Evolutionary conservation across 768 basidiomycete genomes (phyloP).

Genomic region (Lyophyllum decastes): DNA sequence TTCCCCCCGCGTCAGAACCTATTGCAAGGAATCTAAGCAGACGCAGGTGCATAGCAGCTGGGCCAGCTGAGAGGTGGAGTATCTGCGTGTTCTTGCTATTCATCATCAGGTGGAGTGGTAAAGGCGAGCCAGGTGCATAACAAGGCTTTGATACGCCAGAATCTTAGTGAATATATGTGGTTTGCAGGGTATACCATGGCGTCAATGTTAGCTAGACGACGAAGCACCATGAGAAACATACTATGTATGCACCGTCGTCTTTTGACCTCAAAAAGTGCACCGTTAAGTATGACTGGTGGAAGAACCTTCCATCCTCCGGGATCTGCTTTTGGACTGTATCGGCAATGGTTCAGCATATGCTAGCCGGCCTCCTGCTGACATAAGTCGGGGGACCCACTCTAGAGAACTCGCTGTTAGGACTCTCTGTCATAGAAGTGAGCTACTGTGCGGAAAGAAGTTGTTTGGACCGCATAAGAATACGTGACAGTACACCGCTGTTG

Average conservation of each 20-base stretch:
- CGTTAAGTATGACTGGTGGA: conserved; percentile 26
- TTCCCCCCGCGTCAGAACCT: conserved; percentile 46
- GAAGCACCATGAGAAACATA: neutral
- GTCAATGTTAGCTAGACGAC: neutral
- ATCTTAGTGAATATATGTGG: neutral
- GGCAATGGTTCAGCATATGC: conserved; percentile 33
- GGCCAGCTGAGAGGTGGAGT: conserved; percentile 48
- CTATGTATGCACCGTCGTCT: conserved; percentile 22
- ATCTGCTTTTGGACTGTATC: conserved; percentile 35
- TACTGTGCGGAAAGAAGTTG: neutral
- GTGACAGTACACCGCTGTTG: neutral
- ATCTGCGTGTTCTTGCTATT: conserved; percentile 45
- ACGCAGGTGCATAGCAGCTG: conserved; percentile 39
- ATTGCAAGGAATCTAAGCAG: conserved; percentile 49
- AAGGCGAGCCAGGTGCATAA: conserved; percentile 50
- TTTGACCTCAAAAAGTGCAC: conserved; percentile 32
- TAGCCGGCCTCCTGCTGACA: conserved; percentile 1
- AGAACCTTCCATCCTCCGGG: conserved; percentile 39
- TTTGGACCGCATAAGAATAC: neutral
- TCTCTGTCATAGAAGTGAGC: neutral
- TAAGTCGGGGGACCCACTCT: neutral
- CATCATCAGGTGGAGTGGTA: conserved; percentile 52
- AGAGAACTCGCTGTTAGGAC: neutral
- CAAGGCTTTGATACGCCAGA: conserved; percentile 36
- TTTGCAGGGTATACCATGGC: neutral